Evolutionary conservation across 331 rosid species (phyloP), one percentile per base, ranked within the genome.

Genomic region (Telfairia occidentalis): DNA sequence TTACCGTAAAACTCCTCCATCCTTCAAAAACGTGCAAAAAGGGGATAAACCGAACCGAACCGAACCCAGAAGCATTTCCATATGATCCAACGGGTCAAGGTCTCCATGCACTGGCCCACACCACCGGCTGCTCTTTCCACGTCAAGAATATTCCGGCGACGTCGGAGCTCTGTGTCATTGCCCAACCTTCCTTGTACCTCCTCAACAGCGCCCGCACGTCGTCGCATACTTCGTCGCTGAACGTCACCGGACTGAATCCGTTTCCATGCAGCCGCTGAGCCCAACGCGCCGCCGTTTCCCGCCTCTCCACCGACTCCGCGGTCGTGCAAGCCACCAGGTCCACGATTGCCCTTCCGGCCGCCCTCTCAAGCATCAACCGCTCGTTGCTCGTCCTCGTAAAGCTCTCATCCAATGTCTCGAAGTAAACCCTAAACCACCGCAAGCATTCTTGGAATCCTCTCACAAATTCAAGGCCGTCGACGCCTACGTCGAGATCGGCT

Each of bases 31-130:
- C 34, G 73, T 66, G 73, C 73, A 40, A 66, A 66, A 40, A 40
- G 53, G 49, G 34, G 32, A 5, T 24, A 13, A 60, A 30, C 67
- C 67, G 11, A 32, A 18, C 24, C 48, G 9, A 24, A 23, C 72
- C 29, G n/a, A n/a, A n/a, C n/a, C n/a, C n/a, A n/a, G n/a, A n/a
- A n/a, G n/a, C n/a, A 2, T 30, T 8, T 3, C 42, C 21, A 59
- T 66, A 37, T 64, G n/a, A 38, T 40, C 50, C 8, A 61, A 50
- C 32, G 11, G 42, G 74, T 89, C 88, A 88, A 74, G 97, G 89
- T 84, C 90, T 81, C 99, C 99, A 95, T 84, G 96, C 96, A 85
- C 99, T 91, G 78, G 96, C 96, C 99, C 99, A 95, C 76, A 92
- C 99, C 90, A 92, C 99, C 84, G 96, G 86, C 78, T 89, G 92